Evolutionary conservation across 140 eudicot genomes (phyloP), one percentile per base, ranked within the genome.

Genomic region (Erigeron philadelphicus): DNA sequence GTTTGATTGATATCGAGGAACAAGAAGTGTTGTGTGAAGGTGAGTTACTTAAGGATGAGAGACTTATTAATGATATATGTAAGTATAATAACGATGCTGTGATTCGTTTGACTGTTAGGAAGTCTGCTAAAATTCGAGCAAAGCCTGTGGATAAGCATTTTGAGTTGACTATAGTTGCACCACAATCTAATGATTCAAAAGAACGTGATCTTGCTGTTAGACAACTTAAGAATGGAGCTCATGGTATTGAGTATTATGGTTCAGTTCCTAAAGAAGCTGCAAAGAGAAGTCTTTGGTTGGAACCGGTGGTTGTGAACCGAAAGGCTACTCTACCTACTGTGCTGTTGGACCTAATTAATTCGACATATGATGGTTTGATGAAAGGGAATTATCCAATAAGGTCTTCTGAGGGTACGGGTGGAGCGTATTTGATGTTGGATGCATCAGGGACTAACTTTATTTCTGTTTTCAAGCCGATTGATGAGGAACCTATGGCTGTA

Each of bases 401-500:
- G 63, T 87, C 97, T 12, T 73, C 87, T 0, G 95, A 87, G 81
- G 97, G 97, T 52, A 85, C 90, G 2, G 95, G 97, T 64, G 97
- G 97, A 16, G 88, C 93, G 0, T 90, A 90, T 68, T 77, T 90
- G 11, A 90, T 90, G 95, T 70, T 43, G 76, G 90, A 90, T 70
- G 76, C 90, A 5, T 73, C 83, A 0, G 94, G 90, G 64, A 69
- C 40, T 1, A 86, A 87, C 72, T 77, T 81, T 76, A 8, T 87
- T 1, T 85, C 95, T 11, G 94, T 90, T 31, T 90, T 90, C 50
- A 90, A 87, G 85, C 97, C 97, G 7, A 80, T 84, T 9, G 97
- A 87, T 76, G 95, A 90, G 74, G 97, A 90, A 59, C 97, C 97
- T 11, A 76, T 83, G 94, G 97, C 95, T 64, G 79, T 65, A 72